These are phyloP conservation scores for Phytophthora brassicae DNA, from an alignment of 352 stramenopile genomes.

Conservation along the genomic window DNA sequence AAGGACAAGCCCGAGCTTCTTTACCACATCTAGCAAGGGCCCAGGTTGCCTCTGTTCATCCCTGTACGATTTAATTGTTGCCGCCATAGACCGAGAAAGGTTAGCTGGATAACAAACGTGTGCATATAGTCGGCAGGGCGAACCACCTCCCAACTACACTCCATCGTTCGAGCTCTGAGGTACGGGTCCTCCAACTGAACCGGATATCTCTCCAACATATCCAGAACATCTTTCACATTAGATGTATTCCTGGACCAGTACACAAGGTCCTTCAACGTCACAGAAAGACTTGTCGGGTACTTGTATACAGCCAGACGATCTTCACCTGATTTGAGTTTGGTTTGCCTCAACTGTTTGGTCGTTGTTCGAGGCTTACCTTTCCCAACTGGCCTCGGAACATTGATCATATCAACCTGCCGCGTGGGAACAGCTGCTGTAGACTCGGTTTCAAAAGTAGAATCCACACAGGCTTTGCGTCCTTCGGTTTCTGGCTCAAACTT, in stretches of 20 bases:
- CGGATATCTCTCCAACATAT: conserved; percentile 13
- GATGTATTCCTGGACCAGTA: not conserved
- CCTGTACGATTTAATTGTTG: not conserved
- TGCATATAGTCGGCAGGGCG: conserved; percentile 5
- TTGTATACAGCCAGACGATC: conserved; percentile 4
- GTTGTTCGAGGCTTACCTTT: not conserved
- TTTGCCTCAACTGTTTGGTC: conserved; percentile 8
- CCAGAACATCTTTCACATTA: conserved; percentile 7
- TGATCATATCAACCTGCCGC: conserved; percentile 14
- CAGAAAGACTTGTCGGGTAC: conserved; percentile 8
- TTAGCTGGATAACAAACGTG: conserved; percentile 9
- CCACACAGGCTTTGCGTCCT: too few species aligned
- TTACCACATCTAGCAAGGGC: not conserved
- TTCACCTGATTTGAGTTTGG: not conserved
- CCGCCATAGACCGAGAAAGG: not conserved
- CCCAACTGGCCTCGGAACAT: conserved; percentile 1
- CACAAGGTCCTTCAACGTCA: not conserved
- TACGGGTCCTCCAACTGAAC: conserved; percentile 15
- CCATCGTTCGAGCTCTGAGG: not conserved
- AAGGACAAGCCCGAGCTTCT: not conserved
- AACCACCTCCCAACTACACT: conserved; percentile 5
- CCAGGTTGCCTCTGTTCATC: not conserved
- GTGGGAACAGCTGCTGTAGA: too few species aligned
- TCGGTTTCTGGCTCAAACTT: too few species aligned
- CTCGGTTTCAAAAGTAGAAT: not conserved